Evolutionary conservation across 768 basidiomycete species (phyloP), one percentile per base, ranked within the genome.

Genomic region (Phanerodontia chrysosporium): DNA sequence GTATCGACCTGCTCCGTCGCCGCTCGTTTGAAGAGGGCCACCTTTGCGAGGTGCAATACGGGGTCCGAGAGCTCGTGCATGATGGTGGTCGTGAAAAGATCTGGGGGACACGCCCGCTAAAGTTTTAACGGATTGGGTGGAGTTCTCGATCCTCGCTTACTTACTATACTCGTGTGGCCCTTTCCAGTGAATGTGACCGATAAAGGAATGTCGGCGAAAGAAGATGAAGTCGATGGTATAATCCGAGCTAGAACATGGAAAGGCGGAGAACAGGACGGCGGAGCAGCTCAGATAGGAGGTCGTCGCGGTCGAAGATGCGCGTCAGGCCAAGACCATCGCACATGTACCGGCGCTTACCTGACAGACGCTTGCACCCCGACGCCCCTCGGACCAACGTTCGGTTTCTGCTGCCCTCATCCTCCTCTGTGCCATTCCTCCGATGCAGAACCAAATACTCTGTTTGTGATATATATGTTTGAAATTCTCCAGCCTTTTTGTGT

Each of bases 1-100:
- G 27, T 27, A 66, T 70, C 45, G 60, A 81, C 83, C 69, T 83
- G 62, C 21, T 55, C 58, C 16, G 32, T 9, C 6, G 62, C 60
- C 1, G 49, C 63, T 57, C 65, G 49, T 48, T 64, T 66, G 46
- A 52, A 44, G 35, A 55, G 49, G 3, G 58, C 18, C 1, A 46
- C 42, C 22, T 51, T 58, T 18, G 58, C 63, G 21, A 66, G n/a
- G 24, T 46, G 22, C 8, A 64, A n/a, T 18, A 66, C 39, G 6
- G 62, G 53, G 14, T 29, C 49, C 4, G 65, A 64, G n/a, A 62
- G 56, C 18, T 64, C 63, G 22, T 27, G 35, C 62, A 64, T 64
- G 49, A 32, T 56, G 52, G 59, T 61, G n/a, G 62, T 57, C n/a
- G 52, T 35, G 28, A 29, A 27, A 35, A 21, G 35, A 53, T 13